Percentiles rank a stretch among this genome's conserved stretches.
Conservation (phyloP, 176 grass and related monocot species). For the Dendrocalamus sinicus region DNA sequence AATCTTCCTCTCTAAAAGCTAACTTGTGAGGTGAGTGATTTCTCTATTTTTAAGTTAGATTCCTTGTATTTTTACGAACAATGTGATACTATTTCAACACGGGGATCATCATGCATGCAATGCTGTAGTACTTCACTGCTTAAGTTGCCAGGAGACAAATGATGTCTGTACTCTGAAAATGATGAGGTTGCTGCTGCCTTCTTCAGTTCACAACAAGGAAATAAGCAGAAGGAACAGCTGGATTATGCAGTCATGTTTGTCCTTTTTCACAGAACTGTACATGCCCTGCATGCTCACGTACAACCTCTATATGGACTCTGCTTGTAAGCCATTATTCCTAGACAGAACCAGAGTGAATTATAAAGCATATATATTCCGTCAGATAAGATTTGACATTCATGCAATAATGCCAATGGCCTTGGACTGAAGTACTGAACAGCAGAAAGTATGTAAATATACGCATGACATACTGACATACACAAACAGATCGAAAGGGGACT, state of each 20-base stretch:
- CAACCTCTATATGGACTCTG: not conserved
- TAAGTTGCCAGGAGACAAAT: not conserved
- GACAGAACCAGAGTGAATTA: not conserved
- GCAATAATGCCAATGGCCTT: not conserved
- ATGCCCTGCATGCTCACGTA: not conserved
- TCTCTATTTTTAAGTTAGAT: too few relatives aligned
- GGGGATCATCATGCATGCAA: not conserved
- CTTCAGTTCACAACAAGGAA: not conserved
- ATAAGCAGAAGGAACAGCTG: not conserved
- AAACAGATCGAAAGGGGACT: not conserved
- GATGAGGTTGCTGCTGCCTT: not conserved
- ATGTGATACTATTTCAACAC: too few relatives aligned
- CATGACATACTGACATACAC: not conserved
- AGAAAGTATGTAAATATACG: not conserved
- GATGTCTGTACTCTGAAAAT: slow-evolving; percentile 12
- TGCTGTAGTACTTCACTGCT: not conserved
- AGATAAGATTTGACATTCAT: not conserved
- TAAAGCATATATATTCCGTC: not conserved
- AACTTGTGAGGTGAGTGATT: too few relatives aligned
- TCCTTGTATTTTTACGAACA: too few relatives aligned
- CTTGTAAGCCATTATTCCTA: not conserved
- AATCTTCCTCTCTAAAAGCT: too few relatives aligned
- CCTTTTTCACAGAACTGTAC: not conserved
- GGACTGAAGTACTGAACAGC: not conserved
- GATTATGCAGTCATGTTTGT: not conserved